Conservation (phyloP, 2,329 filamentous ascomycete species). For the Elsinoe perseae region DNA sequence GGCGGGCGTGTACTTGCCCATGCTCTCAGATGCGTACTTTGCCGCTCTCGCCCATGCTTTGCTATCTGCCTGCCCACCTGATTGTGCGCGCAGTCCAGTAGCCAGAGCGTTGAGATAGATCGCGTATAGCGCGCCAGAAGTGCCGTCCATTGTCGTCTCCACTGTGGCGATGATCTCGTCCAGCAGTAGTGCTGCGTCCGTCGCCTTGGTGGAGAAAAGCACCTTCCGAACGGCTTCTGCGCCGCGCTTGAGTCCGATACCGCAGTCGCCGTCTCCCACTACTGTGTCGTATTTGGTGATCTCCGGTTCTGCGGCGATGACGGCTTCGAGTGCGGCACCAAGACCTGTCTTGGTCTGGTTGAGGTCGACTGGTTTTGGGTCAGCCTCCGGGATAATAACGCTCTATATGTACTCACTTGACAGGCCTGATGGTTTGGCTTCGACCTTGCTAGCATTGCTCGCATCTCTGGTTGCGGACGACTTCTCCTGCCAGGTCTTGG, state of each 20-base stretch:
- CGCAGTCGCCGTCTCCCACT: slow-evolving; percentile 86
- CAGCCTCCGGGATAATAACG: neutral
- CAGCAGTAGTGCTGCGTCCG: slow-evolving; percentile 53
- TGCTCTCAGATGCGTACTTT: slow-evolving; percentile 58
- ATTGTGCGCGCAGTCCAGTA: slow-evolving; percentile 54
- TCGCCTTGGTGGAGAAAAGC: slow-evolving; percentile 39
- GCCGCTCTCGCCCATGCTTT: slow-evolving; percentile 60
- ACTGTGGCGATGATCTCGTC: slow-evolving; percentile 55
- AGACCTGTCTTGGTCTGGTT: slow-evolving; percentile 45
- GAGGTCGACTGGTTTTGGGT: slow-evolving; percentile 43
- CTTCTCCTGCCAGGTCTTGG: slow-evolving; percentile 51
- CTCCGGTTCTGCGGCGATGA: slow-evolving; percentile 58
- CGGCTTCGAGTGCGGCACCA: slow-evolving; percentile 48
- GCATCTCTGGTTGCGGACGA: slow-evolving; percentile 34
- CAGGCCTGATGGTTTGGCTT: slow-evolving; percentile 45
- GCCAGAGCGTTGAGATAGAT: slow-evolving; percentile 87
- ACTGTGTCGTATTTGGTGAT: slow-evolving; percentile 67
- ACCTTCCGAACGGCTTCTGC: slow-evolving; percentile 56
- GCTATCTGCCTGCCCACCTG: slow-evolving; percentile 33
- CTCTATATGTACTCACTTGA: slow-evolving; percentile 33
- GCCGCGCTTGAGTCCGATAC: slow-evolving; percentile 75
- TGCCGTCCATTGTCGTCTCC: slow-evolving; percentile 66
- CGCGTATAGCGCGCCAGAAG: slow-evolving; percentile 68
- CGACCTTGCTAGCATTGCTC: slow-evolving; percentile 32
- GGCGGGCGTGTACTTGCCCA: slow-evolving; percentile 82